phyloP scores from a whole-genome alignment of 345 rosid genomes.

The Bruguiera sexangula region DNA sequence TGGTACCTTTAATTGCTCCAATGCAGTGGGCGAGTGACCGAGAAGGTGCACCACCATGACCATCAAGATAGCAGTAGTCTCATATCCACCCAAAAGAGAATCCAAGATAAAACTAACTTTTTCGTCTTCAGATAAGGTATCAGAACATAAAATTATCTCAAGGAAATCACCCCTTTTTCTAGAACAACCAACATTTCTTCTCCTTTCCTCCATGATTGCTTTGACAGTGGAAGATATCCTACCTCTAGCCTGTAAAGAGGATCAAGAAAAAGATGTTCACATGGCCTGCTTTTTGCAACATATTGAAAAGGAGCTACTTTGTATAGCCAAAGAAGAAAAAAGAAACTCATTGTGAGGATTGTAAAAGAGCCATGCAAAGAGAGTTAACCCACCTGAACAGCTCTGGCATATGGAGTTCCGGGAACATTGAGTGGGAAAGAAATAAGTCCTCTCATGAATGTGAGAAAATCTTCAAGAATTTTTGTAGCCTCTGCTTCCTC shows the following conservation, averaged over 20 bases:
- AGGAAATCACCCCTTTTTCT: constrained; percentile 36
- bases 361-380: no score
- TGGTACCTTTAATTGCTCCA: constrained; percentile 43
- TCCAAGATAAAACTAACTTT: constrained; percentile 54
- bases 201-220: constrained; percentile 47
- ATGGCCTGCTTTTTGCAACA: constrained; percentile 32
- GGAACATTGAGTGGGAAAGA: constrained; percentile 54
- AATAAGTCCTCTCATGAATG: constrained; percentile 54
- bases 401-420: constrained; percentile 60
- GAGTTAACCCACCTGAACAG: constrained; percentile 40
- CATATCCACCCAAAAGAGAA: constrained; percentile 58
- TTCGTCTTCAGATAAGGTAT: constrained; percentile 55
- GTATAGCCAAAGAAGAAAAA: background rate
- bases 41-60: constrained; percentile 46
- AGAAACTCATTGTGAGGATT: no score
- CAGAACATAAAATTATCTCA: constrained; percentile 40
- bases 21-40: constrained; percentile 32
- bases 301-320: background rate
- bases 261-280: constrained; percentile 31
- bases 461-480: constrained; percentile 49
- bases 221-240: constrained; percentile 50
- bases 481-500: constrained; percentile 37
- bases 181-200: constrained; percentile 4
- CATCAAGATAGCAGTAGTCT: constrained; percentile 52
- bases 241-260: constrained; percentile 54